Evolutionary conservation across 352 stramenopile genomes (phyloP).

Genomic region (Phytopythium ostracodes): DNA sequence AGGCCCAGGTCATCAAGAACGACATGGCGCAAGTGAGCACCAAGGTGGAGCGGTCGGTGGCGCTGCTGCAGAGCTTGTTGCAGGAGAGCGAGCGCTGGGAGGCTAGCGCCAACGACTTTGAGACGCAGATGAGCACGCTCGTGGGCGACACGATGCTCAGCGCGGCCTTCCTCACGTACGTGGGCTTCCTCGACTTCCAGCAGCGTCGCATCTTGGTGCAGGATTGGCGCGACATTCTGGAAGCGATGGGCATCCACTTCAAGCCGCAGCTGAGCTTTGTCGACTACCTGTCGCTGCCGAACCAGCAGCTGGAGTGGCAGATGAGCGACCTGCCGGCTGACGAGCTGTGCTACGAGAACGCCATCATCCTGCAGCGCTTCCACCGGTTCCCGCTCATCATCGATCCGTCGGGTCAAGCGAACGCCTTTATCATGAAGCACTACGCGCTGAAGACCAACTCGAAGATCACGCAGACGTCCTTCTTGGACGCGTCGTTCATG

Average conservation of each 20-base stretch:
- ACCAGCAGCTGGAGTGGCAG: constrained; percentile 94
- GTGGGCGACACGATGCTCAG: constrained; percentile 96
- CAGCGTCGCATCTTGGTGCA: constrained; percentile 92
- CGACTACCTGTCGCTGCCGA: constrained; percentile 95
- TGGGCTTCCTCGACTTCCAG: constrained; percentile 98
- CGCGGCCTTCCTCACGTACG: constrained; percentile 98
- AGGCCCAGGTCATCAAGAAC: constrained; percentile 97
- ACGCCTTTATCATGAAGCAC: constrained; percentile 98
- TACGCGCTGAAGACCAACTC: constrained; percentile 89
- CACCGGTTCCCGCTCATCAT: constrained; percentile 98
- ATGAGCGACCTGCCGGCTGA: constrained; percentile 96
- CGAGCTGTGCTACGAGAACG: constrained; percentile 98
- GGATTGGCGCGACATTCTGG: constrained; percentile 94
- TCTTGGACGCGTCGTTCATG: constrained; percentile 99
- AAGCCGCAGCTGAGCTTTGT: constrained; percentile 88
- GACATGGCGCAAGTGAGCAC: constrained; percentile 97
- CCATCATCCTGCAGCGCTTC: constrained; percentile 97
- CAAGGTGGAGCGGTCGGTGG: constrained; percentile 96
- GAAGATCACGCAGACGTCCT: constrained; percentile 98
- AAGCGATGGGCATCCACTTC: constrained; percentile 89
- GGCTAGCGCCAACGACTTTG: constrained; percentile 95
- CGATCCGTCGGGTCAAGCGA: constrained; percentile 97
- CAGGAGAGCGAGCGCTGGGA: constrained; percentile 99
- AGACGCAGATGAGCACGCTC: constrained; percentile 95
- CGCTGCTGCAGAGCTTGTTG: constrained; percentile 96